Conservation (phyloP, 169 alveolate species). For the Plasmodium vivax region DNA sequence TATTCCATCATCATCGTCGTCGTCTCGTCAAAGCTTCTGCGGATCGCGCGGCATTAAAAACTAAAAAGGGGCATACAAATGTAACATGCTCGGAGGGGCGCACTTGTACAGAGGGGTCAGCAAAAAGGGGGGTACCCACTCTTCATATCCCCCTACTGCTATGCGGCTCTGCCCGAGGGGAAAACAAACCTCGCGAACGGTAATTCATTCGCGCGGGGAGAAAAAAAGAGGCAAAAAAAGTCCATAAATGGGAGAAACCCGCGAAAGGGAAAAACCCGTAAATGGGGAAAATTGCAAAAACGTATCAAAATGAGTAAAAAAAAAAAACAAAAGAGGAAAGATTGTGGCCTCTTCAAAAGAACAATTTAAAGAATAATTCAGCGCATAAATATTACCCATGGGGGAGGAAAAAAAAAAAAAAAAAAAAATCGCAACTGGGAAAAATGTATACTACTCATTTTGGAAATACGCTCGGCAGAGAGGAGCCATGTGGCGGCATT, state of each 20-base stretch:
- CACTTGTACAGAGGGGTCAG: neutral
- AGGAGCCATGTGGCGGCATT: neutral
- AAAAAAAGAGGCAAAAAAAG: neutral
- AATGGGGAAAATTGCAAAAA: neutral
- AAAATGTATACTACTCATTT: neutral
- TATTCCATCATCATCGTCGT: neutral
- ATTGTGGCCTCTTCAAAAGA: neutral
- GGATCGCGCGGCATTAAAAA: neutral
- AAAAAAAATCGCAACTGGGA: neutral
- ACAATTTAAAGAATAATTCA: neutral
- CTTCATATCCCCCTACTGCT: neutral
- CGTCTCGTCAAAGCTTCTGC: neutral
- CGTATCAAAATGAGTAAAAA: neutral
- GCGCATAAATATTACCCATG: neutral
- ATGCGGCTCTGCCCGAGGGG: neutral
- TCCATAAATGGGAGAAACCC: neutral
- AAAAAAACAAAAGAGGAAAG: neutral
- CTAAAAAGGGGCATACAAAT: neutral
- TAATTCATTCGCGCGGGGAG: neutral
- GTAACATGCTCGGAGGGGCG: neutral
- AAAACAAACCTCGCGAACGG: neutral
- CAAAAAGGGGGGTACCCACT: neutral
- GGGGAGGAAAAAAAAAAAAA: neutral
- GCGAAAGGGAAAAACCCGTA: neutral
- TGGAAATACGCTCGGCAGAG: neutral